Evolutionary conservation across 768 basidiomycete genomes (phyloP).

Genomic region (Lactarius sanguifluus): DNA sequence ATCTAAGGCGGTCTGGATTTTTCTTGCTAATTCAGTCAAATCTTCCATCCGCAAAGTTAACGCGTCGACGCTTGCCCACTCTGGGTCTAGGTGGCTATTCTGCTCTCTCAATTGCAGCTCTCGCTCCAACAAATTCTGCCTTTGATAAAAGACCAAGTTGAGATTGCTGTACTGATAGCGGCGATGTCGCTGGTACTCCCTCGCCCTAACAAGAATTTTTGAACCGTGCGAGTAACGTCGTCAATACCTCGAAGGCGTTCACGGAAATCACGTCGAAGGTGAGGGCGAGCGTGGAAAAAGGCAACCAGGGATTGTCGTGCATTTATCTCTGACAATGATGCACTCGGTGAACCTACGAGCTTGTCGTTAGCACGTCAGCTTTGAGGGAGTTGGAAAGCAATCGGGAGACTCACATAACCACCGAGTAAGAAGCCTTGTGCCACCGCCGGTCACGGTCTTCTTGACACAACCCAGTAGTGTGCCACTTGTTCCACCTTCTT

Average conservation of each 20-base stretch:
- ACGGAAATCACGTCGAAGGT: slow-evolving; percentile 64
- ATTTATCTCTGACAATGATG: slow-evolving; percentile 68
- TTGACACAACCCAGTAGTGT: slow-evolving; percentile 74
- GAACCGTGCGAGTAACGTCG: slow-evolving; percentile 74
- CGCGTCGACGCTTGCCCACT: slow-evolving; percentile 58
- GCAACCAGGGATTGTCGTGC: slow-evolving; percentile 75
- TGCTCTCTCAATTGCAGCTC: slow-evolving; percentile 45
- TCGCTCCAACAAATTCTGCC: slow-evolving; percentile 57
- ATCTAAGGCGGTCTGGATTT: slow-evolving; percentile 49
- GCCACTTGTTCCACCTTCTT: slow-evolving; percentile 71
- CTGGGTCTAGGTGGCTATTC: slow-evolving; percentile 32
- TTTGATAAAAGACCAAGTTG: slow-evolving; percentile 55
- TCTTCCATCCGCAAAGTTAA: slow-evolving; percentile 53
- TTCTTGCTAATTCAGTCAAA: slow-evolving; percentile 51
- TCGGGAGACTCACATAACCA: slow-evolving; percentile 64
- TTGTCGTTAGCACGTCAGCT: slow-evolving; percentile 8
- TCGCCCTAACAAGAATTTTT: slow-evolving; percentile 68
- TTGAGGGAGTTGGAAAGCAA: background rate
- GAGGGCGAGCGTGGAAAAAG: slow-evolving; percentile 59
- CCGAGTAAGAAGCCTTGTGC: slow-evolving; percentile 69
- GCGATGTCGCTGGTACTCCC: slow-evolving; percentile 67
- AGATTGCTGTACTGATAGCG: slow-evolving; percentile 61
- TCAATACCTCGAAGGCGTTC: slow-evolving; percentile 56
- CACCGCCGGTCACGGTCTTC: slow-evolving; percentile 74
- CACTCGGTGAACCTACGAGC: slow-evolving; percentile 76